A percentile compares a stretch with the other conserved stretches of the same genome.
These are phyloP conservation scores for Reticulascus tulasneorum DNA, from an alignment of 2,329 filamentous ascomycete genomes.

Conservation along the genomic window DNA sequence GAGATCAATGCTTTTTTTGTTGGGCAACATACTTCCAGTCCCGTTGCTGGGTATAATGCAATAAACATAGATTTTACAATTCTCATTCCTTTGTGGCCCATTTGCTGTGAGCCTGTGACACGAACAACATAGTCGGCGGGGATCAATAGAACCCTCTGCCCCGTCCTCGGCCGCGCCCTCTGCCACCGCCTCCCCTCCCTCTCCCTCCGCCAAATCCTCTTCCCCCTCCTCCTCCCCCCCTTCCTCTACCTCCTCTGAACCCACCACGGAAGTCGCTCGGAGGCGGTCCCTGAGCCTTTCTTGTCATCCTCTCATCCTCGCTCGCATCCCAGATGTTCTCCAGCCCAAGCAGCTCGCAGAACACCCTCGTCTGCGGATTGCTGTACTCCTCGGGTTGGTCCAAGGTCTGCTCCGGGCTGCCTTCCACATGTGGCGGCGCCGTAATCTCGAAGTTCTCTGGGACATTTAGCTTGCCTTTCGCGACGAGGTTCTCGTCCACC, in stretches of 20 bases:
- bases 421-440: conserved; percentile 65
- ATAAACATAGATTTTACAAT: neutral
- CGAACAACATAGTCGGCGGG: too few relatives aligned
- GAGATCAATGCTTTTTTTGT: conserved; percentile 45
- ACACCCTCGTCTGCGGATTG: conserved; percentile 79
- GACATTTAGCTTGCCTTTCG: conserved; percentile 57
- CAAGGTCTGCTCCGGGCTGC: conserved; percentile 51
- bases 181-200: conserved; percentile 26
- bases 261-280: conserved; percentile 28
- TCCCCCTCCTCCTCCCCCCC: conserved; percentile 32
- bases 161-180: conserved; percentile 23
- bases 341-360: conserved; percentile 75
- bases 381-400: conserved; percentile 76
- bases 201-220: conserved; percentile 33
- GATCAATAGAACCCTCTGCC: too few relatives aligned
- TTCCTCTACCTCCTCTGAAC: conserved; percentile 28
- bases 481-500: conserved; percentile 73
- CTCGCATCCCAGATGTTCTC: conserved; percentile 70
- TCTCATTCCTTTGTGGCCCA: neutral
- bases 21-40: conserved; percentile 31
- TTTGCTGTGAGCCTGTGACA: too few relatives aligned
- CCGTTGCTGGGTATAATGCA: conserved; percentile 1
- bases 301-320: conserved; percentile 63
- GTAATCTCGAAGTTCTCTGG: conserved; percentile 76
- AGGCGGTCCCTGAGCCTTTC: conserved; percentile 55